Percentiles rank a stretch among this genome's conserved stretches.
These are phyloP conservation scores for Boletus rubescentipes DNA, from an alignment of 768 basidiomycete species.

Conservation along the genomic window DNA sequence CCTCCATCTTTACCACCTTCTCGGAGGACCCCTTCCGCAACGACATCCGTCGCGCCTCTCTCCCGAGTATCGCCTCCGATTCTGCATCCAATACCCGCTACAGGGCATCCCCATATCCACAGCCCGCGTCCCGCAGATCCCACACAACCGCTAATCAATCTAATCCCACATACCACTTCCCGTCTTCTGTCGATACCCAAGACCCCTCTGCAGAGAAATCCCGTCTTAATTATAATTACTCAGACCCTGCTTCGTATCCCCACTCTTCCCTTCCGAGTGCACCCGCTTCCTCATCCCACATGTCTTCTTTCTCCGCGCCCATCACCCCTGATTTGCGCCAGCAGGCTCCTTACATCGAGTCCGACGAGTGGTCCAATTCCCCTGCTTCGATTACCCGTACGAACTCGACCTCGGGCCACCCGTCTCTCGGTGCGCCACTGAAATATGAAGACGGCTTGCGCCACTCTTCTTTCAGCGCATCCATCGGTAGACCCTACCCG, in stretches of 20 bases:
- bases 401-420: conserved; percentile 62
- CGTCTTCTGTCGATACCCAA: conserved; percentile 40
- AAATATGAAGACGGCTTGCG: conserved; percentile 74
- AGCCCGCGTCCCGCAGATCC: conserved; percentile 44
- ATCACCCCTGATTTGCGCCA: conserved; percentile 48
- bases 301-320: conserved; percentile 49
- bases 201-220: conserved; percentile 39
- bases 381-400: conserved; percentile 63
- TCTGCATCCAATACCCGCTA: conserved; percentile 39
- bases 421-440: conserved; percentile 46
- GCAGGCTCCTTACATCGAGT: conserved; percentile 41
- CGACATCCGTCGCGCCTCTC: conserved; percentile 60
- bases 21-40: conserved; percentile 56
- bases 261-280: conserved; percentile 51
- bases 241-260: conserved; percentile 46
- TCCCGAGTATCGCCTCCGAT: conserved; percentile 60
- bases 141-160: conserved; percentile 44
- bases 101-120: conserved; percentile 58
- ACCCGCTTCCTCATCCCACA: conserved; percentile 50
- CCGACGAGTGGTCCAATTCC: conserved; percentile 55
- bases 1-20: conserved; percentile 71
- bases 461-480: conserved; percentile 63
- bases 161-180: conserved; percentile 55
- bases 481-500: conserved; percentile 50
- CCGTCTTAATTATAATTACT: conserved; percentile 43